A percentile compares a stretch with the other conserved stretches of the same genome.
Evolutionary conservation across 176 grass and related monocot species (phyloP).

Genomic region (Neostapfia colusana): DNA sequence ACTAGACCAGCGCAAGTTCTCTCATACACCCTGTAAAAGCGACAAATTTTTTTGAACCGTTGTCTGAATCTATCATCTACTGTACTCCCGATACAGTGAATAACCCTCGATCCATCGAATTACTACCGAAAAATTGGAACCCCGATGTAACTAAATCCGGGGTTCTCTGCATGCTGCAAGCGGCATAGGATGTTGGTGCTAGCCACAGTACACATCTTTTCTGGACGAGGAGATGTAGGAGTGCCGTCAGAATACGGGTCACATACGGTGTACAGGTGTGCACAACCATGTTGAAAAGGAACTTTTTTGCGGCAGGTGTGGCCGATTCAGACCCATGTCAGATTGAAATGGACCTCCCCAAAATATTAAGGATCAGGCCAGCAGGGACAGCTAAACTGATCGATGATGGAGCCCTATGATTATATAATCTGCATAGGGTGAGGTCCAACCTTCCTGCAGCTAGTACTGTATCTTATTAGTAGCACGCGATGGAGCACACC

Average conservation of each 20-base stretch:
- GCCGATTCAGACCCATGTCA: conserved; percentile 32
- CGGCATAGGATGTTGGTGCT: neutral
- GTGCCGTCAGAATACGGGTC: neutral
- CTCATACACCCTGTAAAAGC: neutral
- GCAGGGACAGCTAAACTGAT: conserved; percentile 49
- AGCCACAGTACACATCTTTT: conserved; percentile 16
- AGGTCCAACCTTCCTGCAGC: conserved; percentile 38
- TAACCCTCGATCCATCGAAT: neutral
- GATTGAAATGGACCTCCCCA: conserved; percentile 37
- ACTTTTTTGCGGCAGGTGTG: conserved; percentile 36
- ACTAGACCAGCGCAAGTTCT: neutral
- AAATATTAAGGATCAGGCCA: conserved; percentile 31
- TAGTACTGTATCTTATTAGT: neutral
- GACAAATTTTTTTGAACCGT: neutral
- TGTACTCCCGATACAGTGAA: neutral
- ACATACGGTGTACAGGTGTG: conserved; percentile 21
- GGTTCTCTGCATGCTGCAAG: conserved; percentile 2
- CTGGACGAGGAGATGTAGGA: neutral
- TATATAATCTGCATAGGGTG: conserved; percentile 31
- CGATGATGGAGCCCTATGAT: conserved; percentile 27
- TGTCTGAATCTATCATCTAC: neutral
- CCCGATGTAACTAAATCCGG: conserved; percentile 24
- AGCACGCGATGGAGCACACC: neutral
- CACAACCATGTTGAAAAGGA: conserved; percentile 47
- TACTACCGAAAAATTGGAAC: neutral